Evolutionary conservation across 352 stramenopile species (phyloP), one percentile per base, ranked within the genome.

Genomic region (Pythium aristosporum): DNA sequence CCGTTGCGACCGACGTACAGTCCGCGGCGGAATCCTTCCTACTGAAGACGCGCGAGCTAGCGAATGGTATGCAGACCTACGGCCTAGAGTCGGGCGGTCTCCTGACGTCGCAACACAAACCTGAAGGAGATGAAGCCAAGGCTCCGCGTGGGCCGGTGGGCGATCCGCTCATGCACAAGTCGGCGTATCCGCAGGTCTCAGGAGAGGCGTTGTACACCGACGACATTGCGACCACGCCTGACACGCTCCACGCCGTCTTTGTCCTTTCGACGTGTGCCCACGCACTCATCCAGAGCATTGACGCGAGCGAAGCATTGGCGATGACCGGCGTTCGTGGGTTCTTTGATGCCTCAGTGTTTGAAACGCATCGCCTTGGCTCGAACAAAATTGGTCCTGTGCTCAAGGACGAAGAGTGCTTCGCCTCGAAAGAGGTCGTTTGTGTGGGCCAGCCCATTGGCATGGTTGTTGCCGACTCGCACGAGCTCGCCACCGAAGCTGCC

Each of bases 151-250:
- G 74, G 2, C 85, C 85, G 34, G 94, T 98, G 9, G 96, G 95
- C 36, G 83, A 98, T 57, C 69, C 88, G 6, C 70, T 94, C n/a
- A 94, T 93, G 67, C 96, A 99, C 75, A 94, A 96, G 49, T 98
- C 92, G 8, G 84, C 88, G 13, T 89, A 97, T 52, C 50, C 98
- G 21, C 95, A 99, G 73, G 96, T 97, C 36, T 98, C 92, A 0
- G 96, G 96, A 7, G 96, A 98, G 68, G 96, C 96, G 0, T 50
- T 88, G n/a, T 99, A 99, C 77, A 88, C 81, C 0, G 96, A 98
- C 64, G 96, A 99, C 65, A 96, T 98, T 42, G 89, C 85, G 12
- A 85, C 88, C 23, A 92, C 90, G 7, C 41, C 74, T 9, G 85
- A 90, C 61, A 92, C 91, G 36, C 77, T 99, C 1, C 92, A 98